A percentile compares a stretch with the other conserved stretches of the same genome.
These are phyloP conservation scores for Capsicum pubescens DNA, from an alignment of 257 asterid species.

Conservation along the genomic window DNA sequence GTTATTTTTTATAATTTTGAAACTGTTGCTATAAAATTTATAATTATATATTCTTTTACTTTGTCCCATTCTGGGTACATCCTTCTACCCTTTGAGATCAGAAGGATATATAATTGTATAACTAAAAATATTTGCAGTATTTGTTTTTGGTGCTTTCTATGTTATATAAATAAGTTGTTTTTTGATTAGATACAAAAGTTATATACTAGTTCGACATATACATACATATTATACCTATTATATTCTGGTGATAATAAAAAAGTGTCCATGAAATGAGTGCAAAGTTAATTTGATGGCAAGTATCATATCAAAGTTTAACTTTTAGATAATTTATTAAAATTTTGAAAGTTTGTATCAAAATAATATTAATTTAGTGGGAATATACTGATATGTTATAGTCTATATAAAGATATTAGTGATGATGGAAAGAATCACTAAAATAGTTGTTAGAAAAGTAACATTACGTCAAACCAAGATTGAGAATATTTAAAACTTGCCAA, in stretches of 20 bases:
- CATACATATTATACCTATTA: background rate
- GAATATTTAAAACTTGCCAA: background rate
- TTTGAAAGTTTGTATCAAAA: no score
- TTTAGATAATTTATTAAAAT: no score
- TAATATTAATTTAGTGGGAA: no score
- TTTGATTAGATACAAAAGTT: background rate
- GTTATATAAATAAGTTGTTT: background rate
- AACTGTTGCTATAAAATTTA: no score
- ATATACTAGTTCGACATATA: background rate
- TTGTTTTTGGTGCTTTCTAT: background rate
- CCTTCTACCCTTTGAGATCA: conserved; percentile 46
- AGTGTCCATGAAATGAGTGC: background rate
- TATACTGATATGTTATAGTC: no score
- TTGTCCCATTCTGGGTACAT: conserved; percentile 55
- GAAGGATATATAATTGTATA: background rate
- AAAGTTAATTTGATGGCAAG: background rate
- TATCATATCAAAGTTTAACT: background rate
- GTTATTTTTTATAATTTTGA: no score
- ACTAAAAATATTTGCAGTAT: background rate
- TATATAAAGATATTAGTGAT: background rate
- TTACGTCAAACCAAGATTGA: background rate
- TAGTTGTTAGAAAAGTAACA: background rate
- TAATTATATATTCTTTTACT: conserved; percentile 25
- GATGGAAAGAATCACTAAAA: background rate
- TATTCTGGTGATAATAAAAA: background rate